A percentile compares a stretch with the other conserved stretches of the same genome.
Evolutionary conservation across 2,329 filamentous ascomycete genomes (phyloP).

Genomic region (Cercospora nicotianae): DNA sequence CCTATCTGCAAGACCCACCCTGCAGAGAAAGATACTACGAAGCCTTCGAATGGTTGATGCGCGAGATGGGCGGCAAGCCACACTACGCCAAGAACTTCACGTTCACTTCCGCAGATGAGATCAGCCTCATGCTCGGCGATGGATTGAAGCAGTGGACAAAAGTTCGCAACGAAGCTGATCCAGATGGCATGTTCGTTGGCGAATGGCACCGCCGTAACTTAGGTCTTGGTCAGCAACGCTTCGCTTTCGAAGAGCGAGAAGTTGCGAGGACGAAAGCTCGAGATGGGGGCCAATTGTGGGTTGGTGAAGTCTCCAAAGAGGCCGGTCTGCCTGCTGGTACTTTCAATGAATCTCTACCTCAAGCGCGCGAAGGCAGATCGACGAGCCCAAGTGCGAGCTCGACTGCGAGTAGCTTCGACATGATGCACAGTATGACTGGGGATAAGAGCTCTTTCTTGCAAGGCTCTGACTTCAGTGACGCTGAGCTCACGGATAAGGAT

Average conservation of each 20-base stretch:
- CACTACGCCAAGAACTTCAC: slow-evolving; percentile 95
- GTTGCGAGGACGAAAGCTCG: slow-evolving; percentile 37
- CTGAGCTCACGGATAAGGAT: slow-evolving; percentile 27
- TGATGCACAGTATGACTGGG: slow-evolving; percentile 48
- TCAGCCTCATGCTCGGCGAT: slow-evolving; percentile 69
- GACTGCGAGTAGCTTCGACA: slow-evolving; percentile 46
- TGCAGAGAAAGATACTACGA: slow-evolving; percentile 78
- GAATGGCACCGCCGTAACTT: slow-evolving; percentile 82
- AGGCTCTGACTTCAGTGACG: slow-evolving; percentile 25
- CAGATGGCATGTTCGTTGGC: slow-evolving; percentile 83
- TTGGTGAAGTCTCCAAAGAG: slow-evolving; percentile 29
- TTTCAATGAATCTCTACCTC: slow-evolving; percentile 30
- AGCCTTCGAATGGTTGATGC: slow-evolving; percentile 89
- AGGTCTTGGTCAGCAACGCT: slow-evolving; percentile 40
- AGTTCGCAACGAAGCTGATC: slow-evolving; percentile 70
- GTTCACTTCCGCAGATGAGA: slow-evolving; percentile 57
- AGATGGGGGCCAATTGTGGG: slow-evolving; percentile 47
- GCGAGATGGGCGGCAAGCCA: slow-evolving; percentile 74
- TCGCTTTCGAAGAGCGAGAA: slow-evolving; percentile 49
- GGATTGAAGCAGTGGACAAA: slow-evolving; percentile 66
- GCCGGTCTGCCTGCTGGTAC: slow-evolving; percentile 8
- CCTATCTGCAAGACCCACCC: slow-evolving; percentile 75
- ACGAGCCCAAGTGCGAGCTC: slow-evolving; percentile 32
- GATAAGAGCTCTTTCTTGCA: slow-evolving; percentile 37
- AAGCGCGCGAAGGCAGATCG: slow-evolving; percentile 13